Evolutionary conservation across 2,329 filamentous ascomycete genomes (phyloP).

Genomic region (Teratosphaeria nubilosa): DNA sequence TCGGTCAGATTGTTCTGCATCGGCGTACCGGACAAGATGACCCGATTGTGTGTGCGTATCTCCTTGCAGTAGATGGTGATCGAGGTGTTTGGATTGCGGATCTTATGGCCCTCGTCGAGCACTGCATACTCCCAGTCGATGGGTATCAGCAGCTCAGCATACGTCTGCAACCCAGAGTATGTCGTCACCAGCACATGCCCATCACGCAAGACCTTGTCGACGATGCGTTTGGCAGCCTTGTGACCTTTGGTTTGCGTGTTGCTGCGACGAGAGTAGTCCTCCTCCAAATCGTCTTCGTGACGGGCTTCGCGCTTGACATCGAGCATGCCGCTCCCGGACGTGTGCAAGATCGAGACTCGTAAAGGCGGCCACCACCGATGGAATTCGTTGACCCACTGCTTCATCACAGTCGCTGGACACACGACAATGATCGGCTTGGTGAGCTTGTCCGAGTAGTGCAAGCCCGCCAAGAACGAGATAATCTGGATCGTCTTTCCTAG

Average conservation of each 20-base stretch:
- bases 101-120: slow-evolving; percentile 95
- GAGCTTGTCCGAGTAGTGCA: slow-evolving; percentile 84
- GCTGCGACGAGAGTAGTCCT: slow-evolving; percentile 28
- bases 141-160: slow-evolving; percentile 69
- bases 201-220: slow-evolving; percentile 69
- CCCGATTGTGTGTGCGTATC: slow-evolving; percentile 74
- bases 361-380: slow-evolving; percentile 99
- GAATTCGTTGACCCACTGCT: slow-evolving; percentile 98
- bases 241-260: slow-evolving; percentile 43
- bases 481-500: slow-evolving; percentile 86
- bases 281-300: slow-evolving; percentile 54
- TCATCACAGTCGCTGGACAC: slow-evolving; percentile 85
- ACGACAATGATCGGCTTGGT: slow-evolving; percentile 82
- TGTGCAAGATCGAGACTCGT: slow-evolving; percentile 87
- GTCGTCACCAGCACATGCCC: slow-evolving; percentile 94
- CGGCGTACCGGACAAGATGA: slow-evolving; percentile 91
- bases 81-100: slow-evolving; percentile 88
- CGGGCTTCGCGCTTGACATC: slow-evolving; percentile 55
- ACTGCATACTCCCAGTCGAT: slow-evolving; percentile 90
- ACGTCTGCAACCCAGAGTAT: slow-evolving; percentile 90
- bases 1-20: slow-evolving; percentile 96
- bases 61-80: slow-evolving; percentile 96
- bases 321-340: slow-evolving; percentile 92
- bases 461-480: slow-evolving; percentile 73
- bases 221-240: slow-evolving; percentile 66